Base-by-base conservation (phyloP, 768 basidiomycete genomes). In the Sistotremastrum niveocremeum region DNA sequence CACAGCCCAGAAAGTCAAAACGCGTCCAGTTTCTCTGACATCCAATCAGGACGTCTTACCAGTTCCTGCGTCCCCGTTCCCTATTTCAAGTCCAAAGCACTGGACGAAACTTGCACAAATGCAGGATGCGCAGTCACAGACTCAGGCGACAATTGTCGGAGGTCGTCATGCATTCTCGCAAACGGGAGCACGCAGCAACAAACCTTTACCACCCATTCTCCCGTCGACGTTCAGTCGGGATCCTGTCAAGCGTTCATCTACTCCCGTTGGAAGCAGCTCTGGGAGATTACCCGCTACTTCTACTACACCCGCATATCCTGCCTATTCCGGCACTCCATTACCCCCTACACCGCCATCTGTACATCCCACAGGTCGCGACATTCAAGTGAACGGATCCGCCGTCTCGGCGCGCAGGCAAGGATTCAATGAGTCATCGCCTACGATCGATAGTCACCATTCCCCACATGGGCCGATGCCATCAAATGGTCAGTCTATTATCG, bases 21-120 rank as follows among this genome's bases (percentile, higher is more conserved):
- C 43, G 40, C 46, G 20, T 42, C 46, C 46, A 51, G 37, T 43
- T 5, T 42, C 55, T 7, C 45, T 61, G 2, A 48, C 61, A 7
- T 64, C 68, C 37, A 58, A 55, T 1, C 55, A 57, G 62, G 52
- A 74, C 56, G 74, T 68, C 6, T 68, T 85, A 11, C 84, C 84
- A 0, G 80, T 84, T 47, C 86, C 84, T 7, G 71, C 84, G 2
- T 84, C 87, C 0, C 87, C 87, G 0, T 89, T 88, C 61, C 86
- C 84, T 11, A 46, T 52, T 7, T 64, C 60, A 37, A 62, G 54
- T 32, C 58, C 65, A 11, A 54, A 44, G 20, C 55, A 38, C 12
- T 52, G 53, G 40, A 50, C 42, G 37, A 54, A 54, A 46, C 50
- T 55, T 29, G 62, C 45, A 45, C 59, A 28, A 49, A 20, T 20